Evolutionary conservation across 2,329 filamentous ascomycete species (phyloP), one percentile per base, ranked within the genome.

Genomic region (Penicillium sp.): DNA sequence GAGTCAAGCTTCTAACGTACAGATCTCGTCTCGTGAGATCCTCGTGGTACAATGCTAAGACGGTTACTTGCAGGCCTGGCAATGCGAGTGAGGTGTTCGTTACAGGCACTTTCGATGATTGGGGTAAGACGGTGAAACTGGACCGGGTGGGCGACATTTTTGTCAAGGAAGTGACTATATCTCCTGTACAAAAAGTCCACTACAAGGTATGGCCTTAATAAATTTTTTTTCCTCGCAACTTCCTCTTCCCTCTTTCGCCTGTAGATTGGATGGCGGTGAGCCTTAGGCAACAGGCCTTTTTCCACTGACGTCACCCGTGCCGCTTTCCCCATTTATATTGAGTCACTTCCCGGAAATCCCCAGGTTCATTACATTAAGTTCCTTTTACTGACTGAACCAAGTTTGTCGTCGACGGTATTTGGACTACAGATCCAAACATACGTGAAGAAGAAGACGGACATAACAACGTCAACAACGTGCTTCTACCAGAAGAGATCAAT

Each of bases 341-440:
- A 28, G 51, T 62, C 63, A 64, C 61, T 63, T 51, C 33, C 35
- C 42, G 33, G 33, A 38, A 22, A 33, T 30, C 25, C 11, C 33
- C 35, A 49, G 35, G 35, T 40, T 33, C 28, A 28, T 28, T 41
- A 6, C 31, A 7, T 35, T 43, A 38, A 26, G 48, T 58, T 62
- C 16, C 9, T 31, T 4, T 36, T 49, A 43, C 56, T 60, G 54
- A 61, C 55, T 7, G 10, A n/a, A 22, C 11, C 11, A 57, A 97
- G 93, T 99, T 96, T 75, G 89, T 99, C 67, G 93, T 97, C 64
- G 91, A 99, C 82, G 90, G 89, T 65, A 84, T 84, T 66, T 99
- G 94, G 94, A 86, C 86, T 48, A 89, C 87, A 73, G 92, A 97
- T 76, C 85, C 87, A 67, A 85, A 86, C 56, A 88, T 87, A 40